Conservation (phyloP, 2,329 filamentous ascomycete genomes). For the Pleurostoma richardsiae region DNA sequence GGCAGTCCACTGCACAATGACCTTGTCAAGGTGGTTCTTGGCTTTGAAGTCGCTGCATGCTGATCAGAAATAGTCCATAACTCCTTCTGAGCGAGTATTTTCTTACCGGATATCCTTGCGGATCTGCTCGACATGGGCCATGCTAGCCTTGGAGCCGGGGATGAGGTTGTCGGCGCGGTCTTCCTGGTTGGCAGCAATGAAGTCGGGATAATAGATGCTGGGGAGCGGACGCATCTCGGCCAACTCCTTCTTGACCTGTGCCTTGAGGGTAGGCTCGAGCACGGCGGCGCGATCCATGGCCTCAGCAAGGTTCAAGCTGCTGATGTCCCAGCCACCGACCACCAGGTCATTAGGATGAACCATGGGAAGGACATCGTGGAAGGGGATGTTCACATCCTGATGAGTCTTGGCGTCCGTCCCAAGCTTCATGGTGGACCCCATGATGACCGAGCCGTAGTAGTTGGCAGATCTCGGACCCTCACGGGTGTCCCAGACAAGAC, state of each 20-base stretch:
- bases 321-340: conserved; percentile 97
- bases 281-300: conserved; percentile 96
- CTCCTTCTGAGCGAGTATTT: not conserved
- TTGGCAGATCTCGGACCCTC: conserved; percentile 82
- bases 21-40: conserved; percentile 80
- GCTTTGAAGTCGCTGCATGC: conserved; percentile 75
- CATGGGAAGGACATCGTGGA: conserved; percentile 92
- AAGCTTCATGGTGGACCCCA: conserved; percentile 96
- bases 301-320: conserved; percentile 77
- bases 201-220: conserved; percentile 97
- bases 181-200: conserved; percentile 98
- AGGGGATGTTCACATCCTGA: conserved; percentile 92
- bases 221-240: conserved; percentile 80
- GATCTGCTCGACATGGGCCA: conserved; percentile 86
- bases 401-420: conserved; percentile 79
- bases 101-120: conserved; percentile 81
- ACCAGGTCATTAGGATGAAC: conserved; percentile 94
- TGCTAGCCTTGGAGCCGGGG: conserved; percentile 76
- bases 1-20: conserved; percentile 97
- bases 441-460: conserved; percentile 97
- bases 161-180: conserved; percentile 91
- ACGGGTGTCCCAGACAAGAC: conserved; percentile 87
- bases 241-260: conserved; percentile 90
- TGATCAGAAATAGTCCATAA: conserved; percentile 7
- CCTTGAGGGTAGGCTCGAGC: conserved; percentile 91